phyloP scores from a whole-genome alignment of 169 alveolate genomes.

The Cryptosporidium xiaoi region DNA sequence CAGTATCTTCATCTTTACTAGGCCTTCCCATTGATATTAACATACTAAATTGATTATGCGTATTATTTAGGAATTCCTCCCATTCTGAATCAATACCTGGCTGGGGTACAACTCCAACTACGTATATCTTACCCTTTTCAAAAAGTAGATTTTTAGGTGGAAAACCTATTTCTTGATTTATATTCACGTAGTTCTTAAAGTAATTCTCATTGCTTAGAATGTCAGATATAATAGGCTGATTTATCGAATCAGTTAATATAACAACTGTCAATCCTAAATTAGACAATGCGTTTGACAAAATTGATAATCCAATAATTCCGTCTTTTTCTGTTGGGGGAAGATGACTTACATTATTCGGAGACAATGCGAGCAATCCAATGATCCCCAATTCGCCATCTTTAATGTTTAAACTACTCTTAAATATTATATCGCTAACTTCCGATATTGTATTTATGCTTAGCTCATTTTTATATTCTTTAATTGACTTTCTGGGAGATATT shows the following conservation, averaged over 20 bases:
- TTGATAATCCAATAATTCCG: slow-evolving; percentile 28
- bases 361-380: slow-evolving; percentile 57
- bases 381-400: not conserved
- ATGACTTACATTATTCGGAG: slow-evolving; percentile 64
- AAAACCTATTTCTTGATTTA: slow-evolving; percentile 61
- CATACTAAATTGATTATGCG: slow-evolving; percentile 11
- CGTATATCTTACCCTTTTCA: slow-evolving; percentile 46
- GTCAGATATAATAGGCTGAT: slow-evolving; percentile 45
- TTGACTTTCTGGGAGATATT: slow-evolving; percentile 51
- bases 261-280: slow-evolving; percentile 57
- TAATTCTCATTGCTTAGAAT: slow-evolving; percentile 8
- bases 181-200: slow-evolving; percentile 44
- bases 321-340: slow-evolving; percentile 74
- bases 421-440: slow-evolving; percentile 38
- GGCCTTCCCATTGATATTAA: slow-evolving; percentile 47
- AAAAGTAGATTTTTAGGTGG: slow-evolving; percentile 38
- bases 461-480: slow-evolving; percentile 22
- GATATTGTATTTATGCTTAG: slow-evolving; percentile 7
- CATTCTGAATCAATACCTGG: slow-evolving; percentile 71
- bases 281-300: slow-evolving; percentile 65
- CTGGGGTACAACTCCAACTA: slow-evolving; percentile 66
- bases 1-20: slow-evolving; percentile 45
- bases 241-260: slow-evolving; percentile 64
- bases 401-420: not conserved
- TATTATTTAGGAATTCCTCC: slow-evolving; percentile 48